Percentiles rank a stretch among this genome's conserved stretches.
These are phyloP conservation scores for Fusarium kyushuense DNA, from an alignment of 2,329 filamentous ascomycete species.

Conservation along the genomic window DNA sequence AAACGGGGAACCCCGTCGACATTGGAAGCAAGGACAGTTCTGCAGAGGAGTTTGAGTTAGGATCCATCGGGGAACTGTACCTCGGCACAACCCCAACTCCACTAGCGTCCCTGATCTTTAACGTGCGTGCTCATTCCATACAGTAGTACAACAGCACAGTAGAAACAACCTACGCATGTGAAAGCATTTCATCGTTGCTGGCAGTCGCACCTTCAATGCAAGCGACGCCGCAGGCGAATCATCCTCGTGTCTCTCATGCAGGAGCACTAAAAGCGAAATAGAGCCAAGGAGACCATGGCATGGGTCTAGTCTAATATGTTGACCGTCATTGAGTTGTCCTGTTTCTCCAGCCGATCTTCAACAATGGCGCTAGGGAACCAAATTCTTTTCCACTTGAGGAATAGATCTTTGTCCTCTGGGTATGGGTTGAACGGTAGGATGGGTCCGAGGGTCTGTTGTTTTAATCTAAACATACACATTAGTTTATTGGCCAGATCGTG, in stretches of 20 bases:
- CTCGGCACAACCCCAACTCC: conserved; percentile 33
- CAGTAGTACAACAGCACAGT: background rate
- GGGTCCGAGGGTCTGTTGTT: conserved; percentile 7
- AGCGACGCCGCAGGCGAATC: conserved; percentile 20
- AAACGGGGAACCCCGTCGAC: conserved; percentile 4
- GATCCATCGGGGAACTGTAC: conserved; percentile 20
- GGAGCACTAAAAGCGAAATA: conserved; percentile 31
- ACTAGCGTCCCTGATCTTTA: background rate
- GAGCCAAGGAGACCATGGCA: conserved; percentile 26
- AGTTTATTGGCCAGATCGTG: background rate
- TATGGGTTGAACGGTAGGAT: conserved; percentile 17
- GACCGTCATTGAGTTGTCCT: conserved; percentile 16
- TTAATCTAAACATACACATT: conserved; percentile 2
- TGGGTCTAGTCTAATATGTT: conserved; percentile 12
- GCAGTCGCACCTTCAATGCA: conserved; percentile 34
- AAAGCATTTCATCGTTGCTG: conserved; percentile 23
- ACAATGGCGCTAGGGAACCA: conserved; percentile 29
- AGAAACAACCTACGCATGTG: conserved; percentile 29
- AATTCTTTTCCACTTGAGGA: conserved; percentile 12
- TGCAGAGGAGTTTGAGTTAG: background rate
- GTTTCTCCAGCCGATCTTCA: conserved; percentile 31
- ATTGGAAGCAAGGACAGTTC: conserved; percentile 1
- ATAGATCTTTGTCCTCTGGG: conserved; percentile 30
- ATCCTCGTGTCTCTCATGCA: conserved; percentile 27
- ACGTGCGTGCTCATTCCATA: background rate